Percentiles rank a stretch among this genome's conserved stretches.
phyloP scores from a whole-genome alignment of 805 yeast species.

The Candida krabiensis region DNA sequence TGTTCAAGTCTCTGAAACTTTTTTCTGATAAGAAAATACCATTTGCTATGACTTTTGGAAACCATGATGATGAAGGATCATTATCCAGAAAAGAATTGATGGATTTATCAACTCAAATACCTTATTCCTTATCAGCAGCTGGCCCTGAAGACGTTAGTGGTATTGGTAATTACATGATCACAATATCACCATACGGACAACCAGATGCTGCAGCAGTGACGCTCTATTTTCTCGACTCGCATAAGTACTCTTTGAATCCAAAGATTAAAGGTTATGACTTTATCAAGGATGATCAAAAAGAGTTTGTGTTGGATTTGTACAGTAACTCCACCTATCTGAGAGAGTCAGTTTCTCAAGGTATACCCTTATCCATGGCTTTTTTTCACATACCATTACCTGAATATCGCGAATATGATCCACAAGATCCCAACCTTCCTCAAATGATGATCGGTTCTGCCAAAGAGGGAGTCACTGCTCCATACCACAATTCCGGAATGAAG shows the following conservation, averaged over 20 bases:
- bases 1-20: constrained; percentile 57
- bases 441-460: constrained; percentile 59
- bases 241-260: constrained; percentile 68
- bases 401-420: constrained; percentile 45
- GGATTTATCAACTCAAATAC: constrained; percentile 54
- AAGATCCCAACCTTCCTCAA: constrained; percentile 24
- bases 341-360: constrained; percentile 24
- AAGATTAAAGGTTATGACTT: constrained; percentile 83
- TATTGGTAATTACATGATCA: constrained; percentile 73
- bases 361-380: constrained; percentile 78
- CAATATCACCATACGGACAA: constrained; percentile 44
- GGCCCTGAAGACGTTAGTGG: constrained; percentile 78
- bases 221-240: constrained; percentile 82
- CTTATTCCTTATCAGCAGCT: constrained; percentile 59
- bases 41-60: constrained; percentile 84
- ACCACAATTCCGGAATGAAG: constrained; percentile 65
- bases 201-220: constrained; percentile 46
- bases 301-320: constrained; percentile 12
- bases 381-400: constrained; percentile 95
- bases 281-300: constrained; percentile 44
- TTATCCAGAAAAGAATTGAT: constrained; percentile 60
- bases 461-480: constrained; percentile 82
- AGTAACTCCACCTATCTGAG: constrained; percentile 8
- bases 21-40: constrained; percentile 70
- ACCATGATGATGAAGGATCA: constrained; percentile 91